Evolutionary conservation across 331 rosid genomes (phyloP), one percentile per base, ranked within the genome.

Genomic region (Phaseolus coccineus): DNA sequence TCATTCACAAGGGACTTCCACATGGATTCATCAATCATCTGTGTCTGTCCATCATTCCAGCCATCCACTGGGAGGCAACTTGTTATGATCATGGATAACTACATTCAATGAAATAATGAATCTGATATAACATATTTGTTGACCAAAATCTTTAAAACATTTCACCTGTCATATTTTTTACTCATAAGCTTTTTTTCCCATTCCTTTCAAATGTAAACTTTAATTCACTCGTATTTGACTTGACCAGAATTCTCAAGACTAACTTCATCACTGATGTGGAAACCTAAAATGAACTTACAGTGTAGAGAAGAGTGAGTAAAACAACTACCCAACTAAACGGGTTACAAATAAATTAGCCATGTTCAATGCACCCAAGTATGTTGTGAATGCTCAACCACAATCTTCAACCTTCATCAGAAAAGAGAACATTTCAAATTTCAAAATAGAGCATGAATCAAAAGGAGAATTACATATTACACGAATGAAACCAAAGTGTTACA

Each of bases 281-380:
- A 73, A 42, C 31, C 68, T 7, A 27, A 71, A 33, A 44, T 33
- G 33, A 25, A 64, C 27, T 67, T 42, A 37, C 27, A 59, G 50
- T 37, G 80, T 44, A 9, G 68, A 46, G 37, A 53, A 9, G 73
- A 40, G 37, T 11, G 50, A 40, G 14, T 11, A 62, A 69, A 40
- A 63, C 61, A 73, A 56, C 22, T 1, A 5, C 28, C 57, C 79
- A 80, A 80, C 79, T 12, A 39, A 2, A 79, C 4, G n/a, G 4
- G 19, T 35, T 30, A 73, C 28, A 57, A 67, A 8, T 73, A 78
- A 42, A 28, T n/a, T 3, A 66, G 73, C 28, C 30, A 51, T 22
- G 74, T 77, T 84, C 81, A 73, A 59, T 85, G 88, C 48, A 75
- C 27, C 62, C 19, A 59, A 6, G 7, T 55, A 8, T 25, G 57